Evolutionary conservation across 2,329 filamentous ascomycete genomes (phyloP).

Genomic region (Simplicillium aogashimaense): DNA sequence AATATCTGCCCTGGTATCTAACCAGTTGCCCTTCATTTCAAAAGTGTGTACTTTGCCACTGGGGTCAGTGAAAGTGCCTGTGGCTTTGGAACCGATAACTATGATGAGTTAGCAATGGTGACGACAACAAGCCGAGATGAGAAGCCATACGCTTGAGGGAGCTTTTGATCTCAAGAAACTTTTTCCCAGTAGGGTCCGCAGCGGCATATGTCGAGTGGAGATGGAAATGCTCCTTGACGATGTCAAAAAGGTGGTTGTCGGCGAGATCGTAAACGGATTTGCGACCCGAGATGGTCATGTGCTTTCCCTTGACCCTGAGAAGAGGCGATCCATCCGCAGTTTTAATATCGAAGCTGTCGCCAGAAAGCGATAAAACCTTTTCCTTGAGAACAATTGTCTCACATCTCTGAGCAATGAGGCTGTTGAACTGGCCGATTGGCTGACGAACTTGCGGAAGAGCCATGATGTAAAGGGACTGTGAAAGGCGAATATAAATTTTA

Average conservation of each 20-base stretch:
- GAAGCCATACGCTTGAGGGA: conserved; percentile 36
- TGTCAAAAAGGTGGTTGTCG: conserved; percentile 46
- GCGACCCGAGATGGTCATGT: conserved; percentile 40
- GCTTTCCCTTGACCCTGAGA: conserved; percentile 45
- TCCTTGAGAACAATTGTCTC: conserved; percentile 50
- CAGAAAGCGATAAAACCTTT: conserved; percentile 49
- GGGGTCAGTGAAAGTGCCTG: conserved; percentile 44
- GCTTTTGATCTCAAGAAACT: conserved; percentile 45
- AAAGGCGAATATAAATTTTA: no score
- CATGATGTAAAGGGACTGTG: no score
- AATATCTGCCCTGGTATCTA: conserved; percentile 48
- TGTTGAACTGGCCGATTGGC: conserved; percentile 28
- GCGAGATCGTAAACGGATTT: conserved; percentile 45
- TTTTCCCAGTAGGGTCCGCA: conserved; percentile 32
- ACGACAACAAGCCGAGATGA: neutral
- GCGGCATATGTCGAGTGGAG: conserved; percentile 42
- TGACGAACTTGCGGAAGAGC: conserved; percentile 17
- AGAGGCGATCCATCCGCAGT: conserved; percentile 41
- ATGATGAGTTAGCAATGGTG: neutral
- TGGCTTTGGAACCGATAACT: conserved; percentile 46
- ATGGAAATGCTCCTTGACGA: conserved; percentile 40
- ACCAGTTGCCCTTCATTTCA: conserved; percentile 51
- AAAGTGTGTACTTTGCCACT: conserved; percentile 33
- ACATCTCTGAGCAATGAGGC: conserved; percentile 23
- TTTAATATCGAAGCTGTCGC: conserved; percentile 55